Conservation (phyloP, 2,329 filamentous ascomycete species). For the Xylaria sp. region DNA sequence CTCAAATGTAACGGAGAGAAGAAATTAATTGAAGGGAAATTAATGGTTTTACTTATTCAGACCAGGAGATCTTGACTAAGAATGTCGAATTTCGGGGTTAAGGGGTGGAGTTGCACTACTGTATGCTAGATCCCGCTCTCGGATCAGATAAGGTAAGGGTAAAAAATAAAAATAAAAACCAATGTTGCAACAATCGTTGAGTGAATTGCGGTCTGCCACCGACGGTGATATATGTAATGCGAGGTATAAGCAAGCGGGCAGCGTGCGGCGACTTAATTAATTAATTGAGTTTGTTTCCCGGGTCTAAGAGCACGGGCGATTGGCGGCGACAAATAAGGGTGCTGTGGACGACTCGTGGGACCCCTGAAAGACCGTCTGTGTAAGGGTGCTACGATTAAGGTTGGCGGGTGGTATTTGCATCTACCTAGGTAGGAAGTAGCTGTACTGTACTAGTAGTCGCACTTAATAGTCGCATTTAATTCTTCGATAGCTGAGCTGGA, state of each 20-base stretch:
- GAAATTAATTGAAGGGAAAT: background rate
- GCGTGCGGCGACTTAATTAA: background rate
- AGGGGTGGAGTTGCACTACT: constrained; percentile 21
- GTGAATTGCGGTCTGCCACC: background rate
- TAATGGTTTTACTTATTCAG: background rate
- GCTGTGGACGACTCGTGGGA: constrained; percentile 15
- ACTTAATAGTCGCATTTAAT: background rate
- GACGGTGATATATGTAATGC: background rate
- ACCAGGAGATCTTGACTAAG: constrained; percentile 15
- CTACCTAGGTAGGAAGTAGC: too few species aligned
- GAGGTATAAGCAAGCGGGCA: background rate
- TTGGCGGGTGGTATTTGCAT: background rate
- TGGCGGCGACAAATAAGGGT: background rate
- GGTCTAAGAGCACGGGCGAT: background rate
- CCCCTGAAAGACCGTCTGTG: constrained; percentile 40
- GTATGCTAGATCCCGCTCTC: constrained; percentile 11
- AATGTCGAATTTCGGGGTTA: constrained; percentile 25
- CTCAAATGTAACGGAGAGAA: background rate
- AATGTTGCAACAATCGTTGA: background rate
- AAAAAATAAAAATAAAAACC: too few species aligned
- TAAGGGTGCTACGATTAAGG: constrained; percentile 29
- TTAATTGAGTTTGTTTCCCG: background rate
- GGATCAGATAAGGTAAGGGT: constrained; percentile 36
- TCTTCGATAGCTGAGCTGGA: constrained; percentile 5
- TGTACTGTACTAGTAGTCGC: background rate